These are phyloP conservation scores for Adansonia rubrostipa DNA, from an alignment of 441 rosid genomes.

Conservation along the genomic window DNA sequence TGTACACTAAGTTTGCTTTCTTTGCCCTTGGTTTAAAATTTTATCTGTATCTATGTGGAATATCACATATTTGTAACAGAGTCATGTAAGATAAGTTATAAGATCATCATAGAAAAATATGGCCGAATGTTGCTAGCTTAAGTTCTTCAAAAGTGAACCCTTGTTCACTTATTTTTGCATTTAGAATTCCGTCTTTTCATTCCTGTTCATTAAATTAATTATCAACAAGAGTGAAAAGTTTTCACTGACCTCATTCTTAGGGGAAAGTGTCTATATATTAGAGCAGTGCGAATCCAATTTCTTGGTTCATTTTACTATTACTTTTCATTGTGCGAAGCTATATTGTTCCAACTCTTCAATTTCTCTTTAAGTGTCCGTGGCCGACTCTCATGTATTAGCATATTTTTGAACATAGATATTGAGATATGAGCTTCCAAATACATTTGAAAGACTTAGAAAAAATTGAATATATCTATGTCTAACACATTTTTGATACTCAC, in stretches of 20 bases:
- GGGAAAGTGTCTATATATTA: neutral
- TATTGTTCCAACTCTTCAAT: no score
- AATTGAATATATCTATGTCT: no score
- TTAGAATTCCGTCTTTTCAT: neutral
- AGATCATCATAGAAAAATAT: neutral
- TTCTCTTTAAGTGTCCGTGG: no score
- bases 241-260: neutral
- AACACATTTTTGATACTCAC: no score
- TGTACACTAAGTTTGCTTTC: slow-evolving; percentile 19
- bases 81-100: neutral
- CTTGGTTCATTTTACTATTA: neutral
- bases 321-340: neutral
- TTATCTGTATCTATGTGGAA: neutral
- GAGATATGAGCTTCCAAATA: no score
- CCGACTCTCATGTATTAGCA: no score
- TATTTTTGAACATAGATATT: no score
- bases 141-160: neutral
- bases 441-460: no score
- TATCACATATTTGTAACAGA: neutral
- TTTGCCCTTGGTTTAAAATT: neutral
- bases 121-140: neutral
- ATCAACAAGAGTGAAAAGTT: neutral
- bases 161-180: neutral
- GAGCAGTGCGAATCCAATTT: neutral
- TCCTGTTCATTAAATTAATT: neutral